Percentiles rank a stretch among this genome's conserved stretches.
Evolutionary conservation across 495 filamentous ascomycete species (phyloP).

Genomic region (Mytilinidion resinicola): DNA sequence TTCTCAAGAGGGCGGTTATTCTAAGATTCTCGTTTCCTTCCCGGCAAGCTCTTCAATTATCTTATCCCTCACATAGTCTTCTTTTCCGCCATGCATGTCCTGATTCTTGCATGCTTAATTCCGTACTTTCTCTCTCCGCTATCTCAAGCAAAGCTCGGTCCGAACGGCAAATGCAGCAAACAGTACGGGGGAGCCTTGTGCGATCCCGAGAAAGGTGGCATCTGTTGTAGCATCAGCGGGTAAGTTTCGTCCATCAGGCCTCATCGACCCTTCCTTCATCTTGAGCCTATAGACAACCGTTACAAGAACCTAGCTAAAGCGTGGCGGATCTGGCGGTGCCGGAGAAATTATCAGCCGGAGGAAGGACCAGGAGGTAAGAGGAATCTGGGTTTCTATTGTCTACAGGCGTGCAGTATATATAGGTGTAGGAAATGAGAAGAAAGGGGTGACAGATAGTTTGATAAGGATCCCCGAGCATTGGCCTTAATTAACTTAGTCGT

Average conservation of each 20-base stretch:
- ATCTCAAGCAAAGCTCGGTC: not conserved
- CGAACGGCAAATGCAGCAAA: not conserved
- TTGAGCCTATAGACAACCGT: not conserved
- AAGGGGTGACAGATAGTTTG: too few species aligned
- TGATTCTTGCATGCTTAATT: not conserved
- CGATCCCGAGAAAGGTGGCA: constrained; percentile 5
- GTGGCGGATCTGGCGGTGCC: too few species aligned
- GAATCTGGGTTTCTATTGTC: too few species aligned
- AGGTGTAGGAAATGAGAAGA: too few species aligned
- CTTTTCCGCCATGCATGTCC: not conserved
- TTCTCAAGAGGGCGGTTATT: not conserved
- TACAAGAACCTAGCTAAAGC: too few species aligned
- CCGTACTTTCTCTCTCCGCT: not conserved
- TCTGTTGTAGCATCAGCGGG: constrained; percentile 4
- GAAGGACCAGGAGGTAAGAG: too few species aligned
- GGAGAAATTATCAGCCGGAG: too few species aligned
- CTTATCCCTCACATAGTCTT: not conserved
- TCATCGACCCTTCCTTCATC: not conserved
- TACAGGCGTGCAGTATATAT: too few species aligned
- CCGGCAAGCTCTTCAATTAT: not conserved
- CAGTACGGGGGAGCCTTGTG: constrained; percentile 2
- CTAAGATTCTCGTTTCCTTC: not conserved
- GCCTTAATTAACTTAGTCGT: too few species aligned
- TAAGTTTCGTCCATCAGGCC: not conserved
- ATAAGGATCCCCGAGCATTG: too few species aligned